Evolutionary conservation across 2,329 filamentous ascomycete species (phyloP).

Genomic region (Aspergillus sp.): DNA sequence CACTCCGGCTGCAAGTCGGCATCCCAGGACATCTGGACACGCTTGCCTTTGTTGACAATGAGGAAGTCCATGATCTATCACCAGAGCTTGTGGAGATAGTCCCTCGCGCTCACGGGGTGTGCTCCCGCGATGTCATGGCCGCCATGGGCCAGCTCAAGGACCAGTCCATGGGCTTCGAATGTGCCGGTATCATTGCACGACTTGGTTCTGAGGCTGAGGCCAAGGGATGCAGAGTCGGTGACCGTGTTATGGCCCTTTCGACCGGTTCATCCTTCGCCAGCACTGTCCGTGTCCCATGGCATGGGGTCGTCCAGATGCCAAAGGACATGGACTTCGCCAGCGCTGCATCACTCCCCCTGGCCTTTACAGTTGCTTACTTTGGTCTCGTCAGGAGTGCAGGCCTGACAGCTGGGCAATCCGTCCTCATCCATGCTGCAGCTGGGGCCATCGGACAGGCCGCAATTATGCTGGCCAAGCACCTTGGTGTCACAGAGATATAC

Average conservation of each 20-base stretch:
- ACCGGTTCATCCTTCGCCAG: background rate
- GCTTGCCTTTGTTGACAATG: background rate
- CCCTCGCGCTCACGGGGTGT: conserved; percentile 1
- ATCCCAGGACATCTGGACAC: background rate
- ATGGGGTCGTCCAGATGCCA: background rate
- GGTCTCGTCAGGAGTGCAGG: background rate
- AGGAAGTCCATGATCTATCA: background rate
- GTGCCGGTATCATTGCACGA: conserved; percentile 2
- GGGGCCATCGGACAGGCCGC: background rate
- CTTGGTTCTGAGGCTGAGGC: background rate
- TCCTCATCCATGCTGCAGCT: background rate
- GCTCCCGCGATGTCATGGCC: conserved; percentile 7
- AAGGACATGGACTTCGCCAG: background rate
- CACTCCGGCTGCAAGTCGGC: background rate
- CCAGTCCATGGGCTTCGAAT: background rate
- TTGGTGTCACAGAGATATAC: conserved; percentile 19
- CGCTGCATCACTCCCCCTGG: conserved; percentile 19
- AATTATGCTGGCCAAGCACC: conserved; percentile 8
- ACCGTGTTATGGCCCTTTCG: background rate
- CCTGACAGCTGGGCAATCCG: background rate
- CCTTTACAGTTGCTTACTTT: conserved; percentile 1
- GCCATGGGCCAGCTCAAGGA: conserved; percentile 8
- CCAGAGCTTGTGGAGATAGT: background rate
- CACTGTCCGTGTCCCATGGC: background rate
- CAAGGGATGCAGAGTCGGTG: background rate